phyloP scores from a whole-genome alignment of 1,139 yeast species.

The Sugiyamaella grinbergsii region DNA sequence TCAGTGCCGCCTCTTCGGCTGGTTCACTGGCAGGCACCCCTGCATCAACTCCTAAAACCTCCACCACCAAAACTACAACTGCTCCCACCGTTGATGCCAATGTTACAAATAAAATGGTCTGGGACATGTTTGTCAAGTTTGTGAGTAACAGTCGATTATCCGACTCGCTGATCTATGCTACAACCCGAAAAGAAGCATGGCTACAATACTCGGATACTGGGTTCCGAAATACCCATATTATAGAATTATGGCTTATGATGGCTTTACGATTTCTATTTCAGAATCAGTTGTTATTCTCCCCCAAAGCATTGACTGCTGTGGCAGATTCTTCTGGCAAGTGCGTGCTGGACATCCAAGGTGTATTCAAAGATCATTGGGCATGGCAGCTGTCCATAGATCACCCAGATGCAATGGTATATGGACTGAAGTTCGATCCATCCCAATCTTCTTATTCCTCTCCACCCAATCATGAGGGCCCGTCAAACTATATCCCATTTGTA shows the following conservation, averaged over 20 bases:
- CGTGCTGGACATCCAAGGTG: constrained; percentile 41
- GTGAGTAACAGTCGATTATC: constrained; percentile 35
- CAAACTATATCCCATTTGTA: constrained; percentile 37
- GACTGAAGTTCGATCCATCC: constrained; percentile 36
- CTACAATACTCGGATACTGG: constrained; percentile 32
- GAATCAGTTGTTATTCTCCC: constrained; percentile 30
- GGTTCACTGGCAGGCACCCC: constrained; percentile 17
- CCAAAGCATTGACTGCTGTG: constrained; percentile 18
- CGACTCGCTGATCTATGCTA: constrained; percentile 40
- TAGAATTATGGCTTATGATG: constrained; percentile 43
- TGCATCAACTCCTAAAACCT: not conserved
- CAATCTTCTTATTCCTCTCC: constrained; percentile 24
- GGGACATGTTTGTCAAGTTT: constrained; percentile 36
- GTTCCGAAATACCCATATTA: constrained; percentile 25
- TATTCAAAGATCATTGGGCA: constrained; percentile 43
- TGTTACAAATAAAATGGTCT: constrained; percentile 20
- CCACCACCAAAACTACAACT: not conserved
- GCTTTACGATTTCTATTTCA: constrained; percentile 37
- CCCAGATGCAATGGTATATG: constrained; percentile 42
- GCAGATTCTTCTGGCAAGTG: constrained; percentile 14
- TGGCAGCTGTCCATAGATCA: constrained; percentile 47
- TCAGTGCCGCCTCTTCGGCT: constrained; percentile 10
- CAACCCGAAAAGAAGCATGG: constrained; percentile 41
- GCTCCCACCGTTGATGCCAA: not conserved
- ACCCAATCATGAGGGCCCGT: constrained; percentile 36